A percentile compares a stretch with the other conserved stretches of the same genome.
Conservation (phyloP, 805 yeast species). For the Candida germanica region DNA sequence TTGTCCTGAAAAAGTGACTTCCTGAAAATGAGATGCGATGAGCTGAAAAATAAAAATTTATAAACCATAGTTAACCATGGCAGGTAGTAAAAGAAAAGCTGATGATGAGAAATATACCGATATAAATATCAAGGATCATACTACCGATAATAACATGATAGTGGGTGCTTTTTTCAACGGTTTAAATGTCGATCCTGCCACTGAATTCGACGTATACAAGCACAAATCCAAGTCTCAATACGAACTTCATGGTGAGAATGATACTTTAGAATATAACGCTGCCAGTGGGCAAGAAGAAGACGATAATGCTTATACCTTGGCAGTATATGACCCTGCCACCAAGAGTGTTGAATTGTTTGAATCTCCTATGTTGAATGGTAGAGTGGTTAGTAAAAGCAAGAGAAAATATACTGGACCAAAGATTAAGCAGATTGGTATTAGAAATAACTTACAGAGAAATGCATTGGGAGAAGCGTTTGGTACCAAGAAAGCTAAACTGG, state of each 20-base stretch:
- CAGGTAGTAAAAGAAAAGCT: constrained; percentile 12
- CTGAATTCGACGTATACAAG: constrained; percentile 61
- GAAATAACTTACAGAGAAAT: constrained; percentile 62
- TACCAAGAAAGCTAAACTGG: constrained; percentile 93
- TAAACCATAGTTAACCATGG: constrained; percentile 1
- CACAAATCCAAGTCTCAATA: constrained; percentile 42
- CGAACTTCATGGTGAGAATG: constrained; percentile 73
- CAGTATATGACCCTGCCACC: constrained; percentile 68
- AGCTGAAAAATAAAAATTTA: constrained; percentile 1
- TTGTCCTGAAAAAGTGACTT: too few species aligned
- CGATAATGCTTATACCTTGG: constrained; percentile 62
- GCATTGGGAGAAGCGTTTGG: constrained; percentile 95
- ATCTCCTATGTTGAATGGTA: constrained; percentile 58
- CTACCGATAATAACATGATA: constrained; percentile 47
- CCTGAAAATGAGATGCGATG: constrained; percentile 14
- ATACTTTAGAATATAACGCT: constrained; percentile 72
- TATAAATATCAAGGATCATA: constrained; percentile 33
- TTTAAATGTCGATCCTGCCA: constrained; percentile 53
- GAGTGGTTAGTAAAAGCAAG: constrained; percentile 60
- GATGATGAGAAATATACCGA: constrained; percentile 36
- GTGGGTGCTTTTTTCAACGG: constrained; percentile 83
- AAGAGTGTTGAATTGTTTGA: constrained; percentile 63
- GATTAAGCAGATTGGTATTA: constrained; percentile 53
- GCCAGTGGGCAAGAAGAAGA: constrained; percentile 26
- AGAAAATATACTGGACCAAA: constrained; percentile 59